Conservation (phyloP, 441 rosid genomes). For the Gossypium gossypioides region DNA sequence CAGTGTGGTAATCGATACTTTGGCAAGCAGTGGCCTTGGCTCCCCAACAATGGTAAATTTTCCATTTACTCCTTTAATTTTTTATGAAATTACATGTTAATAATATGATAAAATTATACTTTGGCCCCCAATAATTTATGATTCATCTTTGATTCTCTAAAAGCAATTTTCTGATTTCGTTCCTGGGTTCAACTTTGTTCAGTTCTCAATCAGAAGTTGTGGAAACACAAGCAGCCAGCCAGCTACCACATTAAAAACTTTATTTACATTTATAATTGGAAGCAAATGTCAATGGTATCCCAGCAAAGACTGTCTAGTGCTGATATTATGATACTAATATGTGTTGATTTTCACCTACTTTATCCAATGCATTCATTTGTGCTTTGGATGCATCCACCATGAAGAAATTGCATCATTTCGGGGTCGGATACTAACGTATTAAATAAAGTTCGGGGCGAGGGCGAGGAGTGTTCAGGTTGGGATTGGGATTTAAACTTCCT, state of each 20-base stretch:
- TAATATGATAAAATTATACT: too few species aligned
- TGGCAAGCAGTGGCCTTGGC: not conserved
- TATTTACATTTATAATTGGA: not conserved
- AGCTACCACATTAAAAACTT: constrained; percentile 1
- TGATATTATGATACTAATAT: not conserved
- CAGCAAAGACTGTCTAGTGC: not conserved
- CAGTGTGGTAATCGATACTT: not conserved
- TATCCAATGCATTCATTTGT: not conserved
- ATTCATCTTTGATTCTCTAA: not conserved
- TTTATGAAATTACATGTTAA: too few species aligned
- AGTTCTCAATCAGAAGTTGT: not conserved
- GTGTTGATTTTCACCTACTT: not conserved
- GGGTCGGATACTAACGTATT: too few species aligned
- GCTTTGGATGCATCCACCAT: not conserved
- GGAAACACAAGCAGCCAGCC: not conserved
- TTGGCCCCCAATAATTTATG: too few species aligned
- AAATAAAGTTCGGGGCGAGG: too few species aligned
- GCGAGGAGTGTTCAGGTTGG: too few species aligned
- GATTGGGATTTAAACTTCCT: not conserved
- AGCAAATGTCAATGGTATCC: not conserved
- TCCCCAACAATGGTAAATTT: too few species aligned
- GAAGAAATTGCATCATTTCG: not conserved
- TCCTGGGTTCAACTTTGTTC: not conserved
- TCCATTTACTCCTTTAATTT: too few species aligned
- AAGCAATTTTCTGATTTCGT: not conserved